Base-by-base conservation (phyloP, 2,329 filamentous ascomycete genomes). In the Sarocladiaceae sp. region DNA sequence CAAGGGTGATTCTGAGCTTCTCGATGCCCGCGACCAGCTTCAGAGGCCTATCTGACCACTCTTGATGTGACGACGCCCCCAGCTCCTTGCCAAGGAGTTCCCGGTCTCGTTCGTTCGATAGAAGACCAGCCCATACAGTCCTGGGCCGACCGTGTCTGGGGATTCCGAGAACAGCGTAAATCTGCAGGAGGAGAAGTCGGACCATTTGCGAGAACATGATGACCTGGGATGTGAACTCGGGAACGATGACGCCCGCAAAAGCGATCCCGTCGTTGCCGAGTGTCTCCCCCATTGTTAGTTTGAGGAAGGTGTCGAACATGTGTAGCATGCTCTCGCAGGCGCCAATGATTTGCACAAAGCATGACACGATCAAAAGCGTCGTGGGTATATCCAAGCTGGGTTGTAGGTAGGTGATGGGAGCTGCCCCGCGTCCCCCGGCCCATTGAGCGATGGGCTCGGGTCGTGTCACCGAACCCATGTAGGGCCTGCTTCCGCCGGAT, bases 331-430 rank as follows among this genome's bases (percentile, higher is more conserved):
- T 39, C 18, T 61, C 59, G 13, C 58, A 49, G 40, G 55, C 51
- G 7, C 49, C 49, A 41, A 55, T 47, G 20, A 58, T 46, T 20
- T 61, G 57, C 4, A 52, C 48, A 34, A 55, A 60, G 37, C 58
- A 61, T 6, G 58, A 62, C 37, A 58, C 55, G 31, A 59, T 48
- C 18, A 58, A 49, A 21, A 59, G 50, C 34, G 58, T 53, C 2
- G 57, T 58, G 0, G 58, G 47, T 1, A 53, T 51, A 44, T 58
- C 57, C 15, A 53, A 50, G 6, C 43, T 49, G 31, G 42, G 29
- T 34, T 37, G 20, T 43, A 43, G 15, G 37, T 33, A 31, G 5
- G 16, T 16, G 12, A 35, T n/a, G 10, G 23, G 31, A 18, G 32
- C 33, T n/a, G n/a, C 9, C 12, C 19, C 26, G 16, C 34, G 3